Evolutionary conservation across 192 early-diverging fungal species (phyloP).

Genomic region (Gaertneriomyces semiglobifer): DNA sequence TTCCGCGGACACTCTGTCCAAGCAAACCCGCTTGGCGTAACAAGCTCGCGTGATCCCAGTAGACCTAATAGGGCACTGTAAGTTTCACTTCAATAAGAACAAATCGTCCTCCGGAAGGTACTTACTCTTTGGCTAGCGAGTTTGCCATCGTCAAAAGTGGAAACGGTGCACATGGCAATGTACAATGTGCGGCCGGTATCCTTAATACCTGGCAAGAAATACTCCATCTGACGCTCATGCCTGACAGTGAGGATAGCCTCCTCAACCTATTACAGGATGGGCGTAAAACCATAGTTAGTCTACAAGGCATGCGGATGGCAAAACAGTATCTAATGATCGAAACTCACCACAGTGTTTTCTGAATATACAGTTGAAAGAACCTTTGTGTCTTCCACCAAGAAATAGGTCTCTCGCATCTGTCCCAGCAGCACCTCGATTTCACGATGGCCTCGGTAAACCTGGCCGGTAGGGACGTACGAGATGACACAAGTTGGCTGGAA

Average conservation of each 20-base stretch:
- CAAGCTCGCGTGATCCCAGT: conserved; percentile 58
- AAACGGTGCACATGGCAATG: conserved; percentile 32
- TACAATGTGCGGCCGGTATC: conserved; percentile 37
- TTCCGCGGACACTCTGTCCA: conserved; percentile 21
- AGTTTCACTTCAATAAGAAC: too few species aligned
- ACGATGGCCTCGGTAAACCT: conserved; percentile 21
- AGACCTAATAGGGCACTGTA: conserved; percentile 9
- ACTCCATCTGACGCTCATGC: conserved; percentile 42
- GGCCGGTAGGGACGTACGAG: conserved; percentile 23
- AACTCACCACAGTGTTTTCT: conserved; percentile 13
- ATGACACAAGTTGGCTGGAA: conserved; percentile 21
- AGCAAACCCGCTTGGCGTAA: conserved; percentile 44
- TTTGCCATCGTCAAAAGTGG: conserved; percentile 30
- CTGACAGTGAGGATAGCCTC: conserved; percentile 42
- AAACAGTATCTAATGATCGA: not conserved
- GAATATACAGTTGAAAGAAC: conserved; percentile 12
- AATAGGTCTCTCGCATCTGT: conserved; percentile 7
- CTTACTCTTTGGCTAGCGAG: conserved; percentile 17
- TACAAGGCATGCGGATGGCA: not conserved
- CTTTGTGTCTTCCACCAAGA: conserved; percentile 16
- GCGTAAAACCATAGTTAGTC: not conserved
- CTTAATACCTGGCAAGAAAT: conserved; percentile 50
- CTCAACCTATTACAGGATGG: conserved; percentile 31
- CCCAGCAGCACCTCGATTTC: conserved; percentile 25
- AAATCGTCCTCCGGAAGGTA: too few species aligned